Base-by-base conservation (phyloP, 2,329 filamentous ascomycete genomes). In the Lasiodiplodia gonubiensis region DNA sequence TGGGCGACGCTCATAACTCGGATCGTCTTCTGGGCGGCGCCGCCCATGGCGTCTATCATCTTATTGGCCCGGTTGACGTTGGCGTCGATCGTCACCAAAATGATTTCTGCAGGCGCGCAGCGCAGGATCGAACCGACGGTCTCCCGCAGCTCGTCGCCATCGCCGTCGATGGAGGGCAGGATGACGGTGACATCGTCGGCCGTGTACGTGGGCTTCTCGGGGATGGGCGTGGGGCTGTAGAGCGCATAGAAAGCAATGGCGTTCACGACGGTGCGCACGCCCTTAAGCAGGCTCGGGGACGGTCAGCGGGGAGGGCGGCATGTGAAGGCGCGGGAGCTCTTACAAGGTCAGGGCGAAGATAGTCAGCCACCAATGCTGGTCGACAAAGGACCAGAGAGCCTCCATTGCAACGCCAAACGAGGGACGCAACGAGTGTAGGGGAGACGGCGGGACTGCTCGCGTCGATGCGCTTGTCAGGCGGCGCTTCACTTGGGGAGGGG, bases 181-280 rank as follows among this genome's bases (percentile, higher is more conserved):
- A 98, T 92, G 70, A 97, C 93, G 6, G 94, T 97, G 74, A 97
- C 93, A 86, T 98, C 92, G 72, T 92, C 82, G 39, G 89, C 86
- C 33, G 89, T 92, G 77, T 93, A 90, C 53, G 85, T 89, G n/a
- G 94, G 93, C 70, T 93, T 91, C 68, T 88, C 87, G 49, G 93
- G 91, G 66, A 94, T 90, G 51, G 91, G 91, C 70, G 93, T 92
- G 30, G 94, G 93, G 79, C 89, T 91, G 82, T 97, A 97, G 12
- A 84, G 85, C 91, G 92, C 95, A 78, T 96, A 94, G 73, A 92
- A 93, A 55, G 77, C 78, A 73, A 92, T 82, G 74, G 92, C 88
- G 77, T 97, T 95, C 72, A 97, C 89, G 73, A 97, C 84, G 72
- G 97, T 86, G 71, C 94, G 91, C 69, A 93, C 75, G 81, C 97